Evolutionary conservation across 192 early-diverging fungal species (phyloP), one percentile per base, ranked within the genome.

Genomic region (Backusella mclennaniae): DNA sequence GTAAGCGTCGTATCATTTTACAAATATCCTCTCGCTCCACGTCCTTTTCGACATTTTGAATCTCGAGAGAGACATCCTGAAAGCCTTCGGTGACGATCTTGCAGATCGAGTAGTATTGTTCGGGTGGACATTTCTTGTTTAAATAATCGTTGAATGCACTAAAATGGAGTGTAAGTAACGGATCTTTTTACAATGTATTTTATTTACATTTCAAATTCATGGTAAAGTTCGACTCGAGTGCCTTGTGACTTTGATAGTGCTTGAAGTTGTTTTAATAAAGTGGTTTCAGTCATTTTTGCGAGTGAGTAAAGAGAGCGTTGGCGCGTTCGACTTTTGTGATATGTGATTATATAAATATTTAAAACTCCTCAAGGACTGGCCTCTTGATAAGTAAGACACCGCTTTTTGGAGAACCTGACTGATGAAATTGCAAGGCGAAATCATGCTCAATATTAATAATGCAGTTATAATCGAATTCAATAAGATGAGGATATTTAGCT

Each of bases 61-160:
- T 80, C 35, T 77, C 71, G 21, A 36, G 46, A 19, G 82, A 84
- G 4, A 80, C 82, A 33, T 84, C 79, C 41, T 84, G 82, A 67
- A 84, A 84, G 3, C 82, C 82, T 35, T 84, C 79, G 8, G 82
- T 84, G 33, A 84, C 82, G 15, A 84, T 84, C 9, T 67, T 68
- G 53, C 82, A 84, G 23, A 84, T 80, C 12, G 82, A 84, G n/a
- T 80, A 73, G 49, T 80, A 84, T 41, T 79, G 76, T 7, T 80
- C 79, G 19, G 76, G 29, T n/a, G 78, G 74, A 36, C 76, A 77
- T 35, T 71, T 69, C 26, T 77, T 73, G 4, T 35, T 29, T 21
- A 77, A 42, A 53, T 80, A 84, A 49, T 84, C 82, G 29, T 78
- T 73, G 41, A 77, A 84, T 1, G 82, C 82, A 42, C 82, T 84